Base-by-base conservation (phyloP, 805 yeast species). In the Pichia eremophila region DNA sequence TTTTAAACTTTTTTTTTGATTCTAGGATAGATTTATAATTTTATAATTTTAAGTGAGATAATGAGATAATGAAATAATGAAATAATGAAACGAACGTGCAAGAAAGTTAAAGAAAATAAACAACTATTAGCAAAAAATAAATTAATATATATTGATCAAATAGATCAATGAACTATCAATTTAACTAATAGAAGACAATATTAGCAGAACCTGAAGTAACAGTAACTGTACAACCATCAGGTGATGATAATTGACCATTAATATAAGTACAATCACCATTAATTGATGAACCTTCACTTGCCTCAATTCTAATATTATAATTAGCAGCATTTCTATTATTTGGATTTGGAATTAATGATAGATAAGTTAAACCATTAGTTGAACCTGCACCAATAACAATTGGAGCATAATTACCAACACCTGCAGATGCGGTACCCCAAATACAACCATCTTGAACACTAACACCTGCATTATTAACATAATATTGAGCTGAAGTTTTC, bases 401-500 rank as follows among this genome's bases (percentile, higher is more conserved):
- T 59, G 98, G 98, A 55, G 98, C 95, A 96, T 96, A 91, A 85
- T 91, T 91, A 72, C 99, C 99, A 55, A 85, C 69, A 60, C 82
- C 84, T 37, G 90, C 74, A 54, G 87, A 87, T 8, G 74, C 59
- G 46, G 79, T 65, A 66, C 97, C 95, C 99, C 99, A 91, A 58
- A 85, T 68, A 75, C 99, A 91, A 60, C 97, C 98, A 53, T 90
- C 93, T 66, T 82, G 84, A 62, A 73, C 74, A 46, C 87, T 75
- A 57, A 89, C 88, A 75, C 98, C 98, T 46, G 96, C 96, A 62
- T 91, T 79, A 81, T 91, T 91, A 55, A 91, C 97, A 71, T 91
- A 91, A 79, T 87, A 93, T 75, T 91, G 99, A 53, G 96, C 83
- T 48, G 97, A 88, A 40, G 99, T 91, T 57, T 73, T 68, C 64